Base-by-base conservation (phyloP, 177 flowering plant genomes). In the Vitis hybrid region DNA sequence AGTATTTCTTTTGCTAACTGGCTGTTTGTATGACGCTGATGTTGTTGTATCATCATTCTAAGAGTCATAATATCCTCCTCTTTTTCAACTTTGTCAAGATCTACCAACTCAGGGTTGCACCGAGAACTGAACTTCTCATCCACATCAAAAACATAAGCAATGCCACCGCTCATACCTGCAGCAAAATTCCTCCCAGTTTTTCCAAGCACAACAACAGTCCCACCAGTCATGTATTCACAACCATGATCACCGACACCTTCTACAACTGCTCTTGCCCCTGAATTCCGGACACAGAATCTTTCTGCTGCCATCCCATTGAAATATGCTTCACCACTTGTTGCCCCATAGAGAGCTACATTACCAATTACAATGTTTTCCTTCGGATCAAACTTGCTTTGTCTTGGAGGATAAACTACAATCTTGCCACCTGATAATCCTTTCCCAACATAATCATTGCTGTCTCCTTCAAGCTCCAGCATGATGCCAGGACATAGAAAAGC, bases 241-340 rank as follows among this genome's bases (percentile, higher is more conserved):
- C 99, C 99, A 77, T 96, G 99, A 80, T 96, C 99, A 69, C 99
- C 99, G 70, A 96, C 92, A 65, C 98, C 99, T 81, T 96, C 99
- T 4, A 96, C 99, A 63, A 96, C 96, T 11, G 99, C 97, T 73
- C 21, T 87, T 9, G 94, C 99, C 60, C 99, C 99, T 1, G 99
- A 96, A 78, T 96, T 96, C 32, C 99, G 93, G 5, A 96, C 99
- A 75, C 97, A 94, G 76, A 96, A 96, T 79, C 99, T 88, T 78
- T 96, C 99, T 24, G 99, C 99, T 49, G 99, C 99, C 97, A 92
- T 96, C 67, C 99, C 99, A 76, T 88, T 96, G 79, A 96, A 96
- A 76, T 96, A 96, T 35, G 98, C 99, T 71, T 93, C 98, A 13
- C 99, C 99, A 70, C 69, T 72, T 49, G 90, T 96, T n/a, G 97